A percentile compares a stretch with the other conserved stretches of the same genome.
phyloP scores from a whole-genome alignment of 225 moss, liverwort and hornwort species.

The Pseudoscleropodium purum region DNA sequence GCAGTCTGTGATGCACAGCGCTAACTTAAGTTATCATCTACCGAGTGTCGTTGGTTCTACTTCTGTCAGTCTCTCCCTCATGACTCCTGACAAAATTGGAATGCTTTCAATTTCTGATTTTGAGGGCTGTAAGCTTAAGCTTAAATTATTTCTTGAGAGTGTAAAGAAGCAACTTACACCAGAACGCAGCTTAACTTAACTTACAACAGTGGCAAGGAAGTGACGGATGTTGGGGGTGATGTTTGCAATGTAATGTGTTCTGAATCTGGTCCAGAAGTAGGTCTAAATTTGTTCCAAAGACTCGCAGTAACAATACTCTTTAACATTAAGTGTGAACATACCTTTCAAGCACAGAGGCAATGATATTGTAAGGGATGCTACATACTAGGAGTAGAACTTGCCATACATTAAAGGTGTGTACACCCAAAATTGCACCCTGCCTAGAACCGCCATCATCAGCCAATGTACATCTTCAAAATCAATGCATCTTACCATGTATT shows the following conservation, averaged over 20 bases:
- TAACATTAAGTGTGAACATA: no score
- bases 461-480: background rate
- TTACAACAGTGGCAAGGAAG: background rate
- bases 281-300: no score
- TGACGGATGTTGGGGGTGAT: no score
- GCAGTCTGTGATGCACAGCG: no score
- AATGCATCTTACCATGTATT: background rate
- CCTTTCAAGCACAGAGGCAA: background rate
- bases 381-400: no score
- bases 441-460: no score
- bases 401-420: background rate
- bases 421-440: background rate
- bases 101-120: background rate
- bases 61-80: background rate
- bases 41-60: no score
- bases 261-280: no score
- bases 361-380: background rate
- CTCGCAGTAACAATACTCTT: no score
- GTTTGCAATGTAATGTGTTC: no score
- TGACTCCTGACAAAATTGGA: background rate
- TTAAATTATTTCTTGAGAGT: background rate
- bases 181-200: background rate
- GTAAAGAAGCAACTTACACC: background rate
- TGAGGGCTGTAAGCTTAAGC: background rate
- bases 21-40: background rate